Evolutionary conservation across 2,329 filamentous ascomycete species (phyloP).

Genomic region (Septoria petroselini): DNA sequence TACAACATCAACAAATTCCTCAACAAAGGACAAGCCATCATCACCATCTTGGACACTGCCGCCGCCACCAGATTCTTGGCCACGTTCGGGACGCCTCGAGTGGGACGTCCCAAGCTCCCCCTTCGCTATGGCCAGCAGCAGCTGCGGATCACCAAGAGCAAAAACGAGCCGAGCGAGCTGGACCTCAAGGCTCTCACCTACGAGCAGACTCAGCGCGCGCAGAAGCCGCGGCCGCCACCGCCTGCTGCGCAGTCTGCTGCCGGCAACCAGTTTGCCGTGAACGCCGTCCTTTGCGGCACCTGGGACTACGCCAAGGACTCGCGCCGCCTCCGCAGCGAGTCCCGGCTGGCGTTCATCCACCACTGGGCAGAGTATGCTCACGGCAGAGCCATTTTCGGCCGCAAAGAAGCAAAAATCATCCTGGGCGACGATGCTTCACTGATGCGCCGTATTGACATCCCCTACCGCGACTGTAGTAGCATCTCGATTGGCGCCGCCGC

Average conservation of each 20-base stretch:
- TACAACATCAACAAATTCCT: constrained; percentile 47
- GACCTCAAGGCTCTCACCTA: constrained; percentile 29
- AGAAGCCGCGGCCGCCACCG: not conserved
- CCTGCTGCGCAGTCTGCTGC: constrained; percentile 6
- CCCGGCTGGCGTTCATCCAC: constrained; percentile 41
- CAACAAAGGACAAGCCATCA: constrained; percentile 42
- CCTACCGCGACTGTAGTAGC: constrained; percentile 43
- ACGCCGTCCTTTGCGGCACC: constrained; percentile 43
- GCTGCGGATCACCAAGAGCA: constrained; percentile 10
- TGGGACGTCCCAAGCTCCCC: constrained; percentile 21
- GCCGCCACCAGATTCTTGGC: constrained; percentile 47
- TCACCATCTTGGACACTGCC: constrained; percentile 46
- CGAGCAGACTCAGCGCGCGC: constrained; percentile 21
- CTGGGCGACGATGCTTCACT: constrained; percentile 20
- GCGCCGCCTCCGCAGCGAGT: constrained; percentile 2
- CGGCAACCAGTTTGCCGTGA: constrained; percentile 36
- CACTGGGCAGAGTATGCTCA: constrained; percentile 43
- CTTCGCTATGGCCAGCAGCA: constrained; percentile 12
- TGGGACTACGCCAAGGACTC: constrained; percentile 43
- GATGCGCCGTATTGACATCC: constrained; percentile 42
- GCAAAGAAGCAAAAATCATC: constrained; percentile 30
- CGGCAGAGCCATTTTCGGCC: constrained; percentile 41
- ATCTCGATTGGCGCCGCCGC: constrained; percentile 35
- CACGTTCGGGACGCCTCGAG: constrained; percentile 31
- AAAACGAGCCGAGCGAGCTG: constrained; percentile 25